Base-by-base conservation (phyloP, 305 asterid genomes). In the Plantago lanceolata region DNA sequence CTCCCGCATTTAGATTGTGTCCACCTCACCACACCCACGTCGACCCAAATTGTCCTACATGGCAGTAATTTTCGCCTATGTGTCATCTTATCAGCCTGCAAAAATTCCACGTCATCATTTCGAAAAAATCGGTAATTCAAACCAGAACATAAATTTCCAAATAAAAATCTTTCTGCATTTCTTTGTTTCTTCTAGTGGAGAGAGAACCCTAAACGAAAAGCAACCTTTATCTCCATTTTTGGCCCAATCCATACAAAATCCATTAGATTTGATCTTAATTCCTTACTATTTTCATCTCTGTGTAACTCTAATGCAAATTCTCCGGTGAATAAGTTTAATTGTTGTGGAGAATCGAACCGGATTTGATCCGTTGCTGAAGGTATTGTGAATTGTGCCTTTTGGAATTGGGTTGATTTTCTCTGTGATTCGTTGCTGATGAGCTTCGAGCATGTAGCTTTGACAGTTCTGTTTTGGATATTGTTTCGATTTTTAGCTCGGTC, bases 191-290 rank as follows among this genome's bases (percentile, higher is more conserved):
- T 26, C 55, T 29, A 61, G 43, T 21, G 33, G 29, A 45, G 13
- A 61, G 21, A 45, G 37, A 35, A 35, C 51, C 47, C 48, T 57
- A 59, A 40, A 58, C n/a, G 19, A 37, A 59, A 37, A 4, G 29
- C 19, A 59, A 59, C 13, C 64, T 26, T 40, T 59, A 59, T 59
- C 64, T 59, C 51, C 16, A 40, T 18, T 40, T 19, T 59, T n/a
- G 31, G 54, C 54, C 20, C 18, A 28, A 55, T 18, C 55, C 55
- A 21, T 50, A 18, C 19, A 1, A 19, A n/a, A 18, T 50, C 26
- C 21, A 6, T 33, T 33, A 33, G 11, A 26, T 55, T 28, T 26
- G 20, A 55, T 55, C 59, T 26, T 26, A 15, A 0, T 21, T 21
- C 18, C 18, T 28, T 53, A 6, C 8, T 55, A 5, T 3, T 0